Evolutionary conservation across 306 rosid species (phyloP), one percentile per base, ranked within the genome.

Genomic region (Trifolium dubium): DNA sequence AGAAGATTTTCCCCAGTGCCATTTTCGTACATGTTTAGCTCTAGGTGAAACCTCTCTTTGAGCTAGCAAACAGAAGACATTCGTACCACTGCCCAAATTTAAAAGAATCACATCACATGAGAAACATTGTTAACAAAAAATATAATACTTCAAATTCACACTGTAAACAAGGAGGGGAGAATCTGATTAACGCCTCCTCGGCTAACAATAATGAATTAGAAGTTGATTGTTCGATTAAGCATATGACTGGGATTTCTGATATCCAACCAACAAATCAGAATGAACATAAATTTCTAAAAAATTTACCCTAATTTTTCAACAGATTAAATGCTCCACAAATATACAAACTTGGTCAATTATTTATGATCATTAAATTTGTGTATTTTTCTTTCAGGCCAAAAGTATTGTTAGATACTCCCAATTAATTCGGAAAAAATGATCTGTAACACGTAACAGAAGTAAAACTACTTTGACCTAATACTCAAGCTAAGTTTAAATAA

Each of bases 1-100:
- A 59, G 81, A 84, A 53, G 78, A 31, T 73, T 77, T 79, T 60
- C 83, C 79, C 88, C 85, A 81, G n/a, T 66, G 69, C 79, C 82
- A 58, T 64, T 65, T 84, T 1, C 73, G 83, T 63, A 74, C 80
- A 15, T 77, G 80, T 40, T 77, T 84, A 30, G 76, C 74, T 71
- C 85, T 81, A 19, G 83, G 83, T 9, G 85, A 81, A 65, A 84
- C 69, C 85, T 84, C 88, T 53, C 88, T 84, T 58, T 35, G 72
- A 8, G 73, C 83, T 50, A 81, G 23, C 85, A 84, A 84, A 34
- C 31, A 13, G 49, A 69, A 81, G 64, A 84, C 85, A 73, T 84
- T 84, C 70, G 69, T 80, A 50, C 83, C 81, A 61, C 85, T 77
- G 80, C 56, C 29, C 40, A 80, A 56, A 69, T 41, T 23, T 39